Evolutionary conservation across 371 early-diverging fungal species (phyloP).

Genomic region (Mortierella sp.): DNA sequence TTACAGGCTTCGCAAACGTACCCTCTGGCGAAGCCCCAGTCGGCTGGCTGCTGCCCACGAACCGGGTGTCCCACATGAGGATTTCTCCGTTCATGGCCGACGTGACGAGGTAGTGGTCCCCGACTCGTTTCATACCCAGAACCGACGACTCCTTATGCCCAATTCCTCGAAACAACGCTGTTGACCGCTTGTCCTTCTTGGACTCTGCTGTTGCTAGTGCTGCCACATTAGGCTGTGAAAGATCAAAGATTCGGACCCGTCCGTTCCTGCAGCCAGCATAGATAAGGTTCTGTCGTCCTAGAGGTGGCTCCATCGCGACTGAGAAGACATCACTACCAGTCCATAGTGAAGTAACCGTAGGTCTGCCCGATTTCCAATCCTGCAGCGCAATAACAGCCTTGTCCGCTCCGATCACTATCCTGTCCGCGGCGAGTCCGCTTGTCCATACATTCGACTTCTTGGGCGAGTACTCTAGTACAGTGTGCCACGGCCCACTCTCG

Average conservation of each 20-base stretch:
- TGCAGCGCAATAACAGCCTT: constrained; percentile 14
- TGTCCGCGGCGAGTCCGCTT: constrained; percentile 21
- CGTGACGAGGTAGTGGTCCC: constrained; percentile 43
- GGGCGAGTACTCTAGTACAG: constrained; percentile 10
- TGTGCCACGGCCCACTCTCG: neutral
- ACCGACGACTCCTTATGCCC: constrained; percentile 49
- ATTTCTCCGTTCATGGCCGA: constrained; percentile 56
- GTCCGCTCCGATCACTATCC: constrained; percentile 34
- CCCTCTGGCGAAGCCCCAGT: neutral
- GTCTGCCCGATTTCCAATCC: constrained; percentile 30
- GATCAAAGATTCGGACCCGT: constrained; percentile 35
- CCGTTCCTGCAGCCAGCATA: constrained; percentile 57
- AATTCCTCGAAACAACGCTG: constrained; percentile 26
- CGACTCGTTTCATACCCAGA: constrained; percentile 31
- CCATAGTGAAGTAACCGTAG: constrained; percentile 8
- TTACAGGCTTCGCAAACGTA: constrained; percentile 24
- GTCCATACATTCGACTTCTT: constrained; percentile 46
- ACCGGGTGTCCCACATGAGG: constrained; percentile 51
- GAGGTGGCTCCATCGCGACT: constrained; percentile 32
- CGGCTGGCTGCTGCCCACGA: constrained; percentile 14
- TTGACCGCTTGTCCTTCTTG: constrained; percentile 9
- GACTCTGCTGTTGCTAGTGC: neutral
- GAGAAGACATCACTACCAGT: constrained; percentile 56
- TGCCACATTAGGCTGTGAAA: constrained; percentile 20
- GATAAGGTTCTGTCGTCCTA: constrained; percentile 19